Conservation (phyloP, 2,329 filamentous ascomycete species). For the Delphinella strobiligena region DNA sequence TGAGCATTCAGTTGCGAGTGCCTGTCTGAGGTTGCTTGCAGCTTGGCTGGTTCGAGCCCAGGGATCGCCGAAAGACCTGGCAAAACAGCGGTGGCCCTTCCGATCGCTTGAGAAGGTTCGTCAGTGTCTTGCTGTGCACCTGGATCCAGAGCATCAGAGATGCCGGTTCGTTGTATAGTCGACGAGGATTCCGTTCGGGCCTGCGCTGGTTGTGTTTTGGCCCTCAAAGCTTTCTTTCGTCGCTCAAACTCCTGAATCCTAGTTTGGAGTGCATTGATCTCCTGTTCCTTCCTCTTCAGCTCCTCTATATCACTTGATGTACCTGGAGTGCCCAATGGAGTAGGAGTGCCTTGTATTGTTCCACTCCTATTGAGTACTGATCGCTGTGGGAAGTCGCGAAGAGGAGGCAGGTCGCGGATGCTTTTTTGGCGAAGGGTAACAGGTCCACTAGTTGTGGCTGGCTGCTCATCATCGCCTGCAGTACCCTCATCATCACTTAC, state of each 20-base stretch:
- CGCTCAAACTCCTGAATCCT: conserved; percentile 39
- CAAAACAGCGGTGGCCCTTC: no score
- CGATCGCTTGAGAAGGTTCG: background rate
- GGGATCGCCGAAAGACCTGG: background rate
- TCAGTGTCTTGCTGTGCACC: no score
- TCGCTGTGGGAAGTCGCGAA: conserved; percentile 18
- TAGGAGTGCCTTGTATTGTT: conserved; percentile 7
- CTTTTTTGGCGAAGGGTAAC: conserved; percentile 7
- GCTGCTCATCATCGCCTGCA: conserved; percentile 9
- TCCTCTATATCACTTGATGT: conserved; percentile 28
- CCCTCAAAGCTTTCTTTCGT: conserved; percentile 21
- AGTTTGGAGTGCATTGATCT: conserved; percentile 35
- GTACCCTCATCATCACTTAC: conserved; percentile 47
- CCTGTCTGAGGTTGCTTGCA: background rate
- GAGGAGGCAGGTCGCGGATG: conserved; percentile 12
- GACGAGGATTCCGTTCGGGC: conserved; percentile 5
- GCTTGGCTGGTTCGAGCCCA: background rate
- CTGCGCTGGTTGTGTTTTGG: conserved; percentile 17
- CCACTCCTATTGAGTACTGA: conserved; percentile 15
- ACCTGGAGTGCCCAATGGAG: conserved; percentile 24
- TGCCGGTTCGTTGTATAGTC: no score
- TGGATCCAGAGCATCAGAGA: no score
- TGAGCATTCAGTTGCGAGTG: conserved; percentile 4
- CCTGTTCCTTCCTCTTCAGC: conserved; percentile 35
- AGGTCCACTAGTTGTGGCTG: conserved; percentile 1